Percentiles rank a stretch among this genome's conserved stretches.
phyloP scores from a whole-genome alignment of 768 basidiomycete genomes.

The Mycena alexandri region DNA sequence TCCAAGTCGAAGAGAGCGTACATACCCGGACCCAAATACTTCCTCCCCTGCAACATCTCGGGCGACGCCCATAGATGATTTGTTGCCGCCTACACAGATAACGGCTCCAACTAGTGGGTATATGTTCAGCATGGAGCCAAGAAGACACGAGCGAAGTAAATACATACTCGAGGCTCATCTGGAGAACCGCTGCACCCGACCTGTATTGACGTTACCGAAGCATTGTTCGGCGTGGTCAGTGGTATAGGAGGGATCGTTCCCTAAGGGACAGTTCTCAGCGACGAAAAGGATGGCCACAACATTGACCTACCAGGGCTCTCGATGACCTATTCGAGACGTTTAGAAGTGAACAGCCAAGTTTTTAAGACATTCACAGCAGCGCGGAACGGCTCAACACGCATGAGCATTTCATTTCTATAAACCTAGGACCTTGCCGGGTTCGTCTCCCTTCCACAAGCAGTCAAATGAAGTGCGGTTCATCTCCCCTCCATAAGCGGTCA shows the following conservation, averaged over 20 bases:
- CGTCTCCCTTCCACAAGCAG: constrained; percentile 36
- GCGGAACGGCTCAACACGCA: constrained; percentile 34
- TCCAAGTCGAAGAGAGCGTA: constrained; percentile 24
- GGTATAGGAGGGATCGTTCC: constrained; percentile 37
- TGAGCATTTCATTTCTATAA: not conserved
- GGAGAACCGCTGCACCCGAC: constrained; percentile 31
- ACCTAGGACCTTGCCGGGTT: constrained; percentile 25
- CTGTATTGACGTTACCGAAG: constrained; percentile 33
- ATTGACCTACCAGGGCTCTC: constrained; percentile 33
- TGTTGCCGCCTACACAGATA: constrained; percentile 45
- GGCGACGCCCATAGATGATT: constrained; percentile 73
- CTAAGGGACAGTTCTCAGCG: constrained; percentile 10
- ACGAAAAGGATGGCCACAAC: not conserved
- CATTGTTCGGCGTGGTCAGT: constrained; percentile 32
- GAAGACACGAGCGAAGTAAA: no score
- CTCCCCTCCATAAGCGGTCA: no score
- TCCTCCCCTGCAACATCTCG: constrained; percentile 90
- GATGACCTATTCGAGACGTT: constrained; percentile 16
- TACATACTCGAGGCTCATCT: constrained; percentile 29
- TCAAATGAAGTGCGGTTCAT: no score
- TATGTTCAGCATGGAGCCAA: not conserved
- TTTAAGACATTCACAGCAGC: constrained; percentile 27
- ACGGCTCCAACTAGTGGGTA: constrained; percentile 37
- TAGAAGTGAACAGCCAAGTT: not conserved
- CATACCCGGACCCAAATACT: constrained; percentile 91